These are phyloP conservation scores for Cetradonia linearis DNA, from an alignment of 495 filamentous ascomycete species.

Conservation along the genomic window DNA sequence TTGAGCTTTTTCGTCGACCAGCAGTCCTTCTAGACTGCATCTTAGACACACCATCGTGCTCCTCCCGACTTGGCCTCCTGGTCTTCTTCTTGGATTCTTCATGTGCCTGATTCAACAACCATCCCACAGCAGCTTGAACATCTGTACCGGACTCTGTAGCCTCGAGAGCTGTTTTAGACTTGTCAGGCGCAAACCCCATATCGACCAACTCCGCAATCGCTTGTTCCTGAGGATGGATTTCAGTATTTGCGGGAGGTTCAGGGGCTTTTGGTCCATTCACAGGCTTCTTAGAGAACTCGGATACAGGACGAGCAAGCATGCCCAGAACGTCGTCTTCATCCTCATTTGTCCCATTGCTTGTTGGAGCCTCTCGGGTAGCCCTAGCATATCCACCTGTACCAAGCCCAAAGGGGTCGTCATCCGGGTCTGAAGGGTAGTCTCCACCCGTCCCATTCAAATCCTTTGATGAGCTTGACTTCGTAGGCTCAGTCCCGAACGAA, in stretches of 20 bases:
- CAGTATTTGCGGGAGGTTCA: conserved; percentile 32
- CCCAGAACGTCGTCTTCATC: conserved; percentile 73
- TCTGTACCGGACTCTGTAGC: conserved; percentile 70
- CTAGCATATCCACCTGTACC: conserved; percentile 27
- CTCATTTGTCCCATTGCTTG: background rate
- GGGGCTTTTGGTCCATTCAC: conserved; percentile 31
- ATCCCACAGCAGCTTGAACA: conserved; percentile 80
- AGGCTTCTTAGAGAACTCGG: conserved; percentile 50
- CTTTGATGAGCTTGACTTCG: background rate
- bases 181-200: conserved; percentile 84
- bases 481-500: background rate
- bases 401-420: conserved; percentile 87
- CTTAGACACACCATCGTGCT: conserved; percentile 22
- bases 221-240: conserved; percentile 57
- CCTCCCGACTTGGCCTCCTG: conserved; percentile 28
- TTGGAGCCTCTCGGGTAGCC: conserved; percentile 14
- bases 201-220: conserved; percentile 87
- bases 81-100: conserved; percentile 53
- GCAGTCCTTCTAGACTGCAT: conserved; percentile 28
- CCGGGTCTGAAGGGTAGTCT: conserved; percentile 28
- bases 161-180: conserved; percentile 63
- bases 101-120: conserved; percentile 86
- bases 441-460: background rate
- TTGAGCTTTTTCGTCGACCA: conserved; percentile 32
- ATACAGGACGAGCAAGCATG: conserved; percentile 74